Evolutionary conservation across 1,284 basidiomycete genomes (phyloP), one percentile per base, ranked within the genome.

Genomic region (Erythrobasidium hasegawianum): DNA sequence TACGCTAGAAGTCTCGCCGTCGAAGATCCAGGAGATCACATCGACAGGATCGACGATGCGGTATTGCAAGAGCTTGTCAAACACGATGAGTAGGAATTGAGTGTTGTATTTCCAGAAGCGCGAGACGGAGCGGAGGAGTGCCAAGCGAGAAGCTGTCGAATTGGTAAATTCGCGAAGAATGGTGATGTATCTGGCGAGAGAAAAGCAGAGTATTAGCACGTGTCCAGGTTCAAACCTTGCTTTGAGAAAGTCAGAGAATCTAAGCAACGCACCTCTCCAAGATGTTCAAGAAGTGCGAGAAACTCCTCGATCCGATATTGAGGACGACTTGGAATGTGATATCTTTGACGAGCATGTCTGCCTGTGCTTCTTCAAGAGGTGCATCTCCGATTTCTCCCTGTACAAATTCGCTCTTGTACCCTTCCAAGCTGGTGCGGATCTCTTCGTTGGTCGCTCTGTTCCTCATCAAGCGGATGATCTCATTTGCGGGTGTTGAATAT

Each of bases 51-150:
- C 93, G 29, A 98, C 87, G 65, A 98, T 89, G 74, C 96, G 90
- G 78, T 99, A 99, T 78, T 98, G 95, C 83, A 98, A 88, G 69
- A 97, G 81, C 80, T 99, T 99, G 81, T 97, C 96, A 70, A 95
- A 86, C 4, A 97, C 93, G 73, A 98, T 90, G 20, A 83, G 81
- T 45, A 93, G 81, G 85, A 93, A 90, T 74, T 95, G 90, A 27
- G 82, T 81, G 73, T 88, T 90, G 69, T 84, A 78, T 70, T 82
- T 82, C 92, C 92, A 97, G 79, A 89, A 96, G 22, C 80, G 77
- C 0, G 82, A 83, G 5, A 88, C 85, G 18, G 86, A 85, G 54
- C 81, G 82, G 24, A 92, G 83, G 71, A 90, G 85, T 70, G 87
- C 86, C 39, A 78, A 80, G 72, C 86, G 89, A 40, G 86, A 86